A percentile compares a stretch with the other conserved stretches of the same genome.
Conservation (phyloP, 1,284 basidiomycete genomes). For the Ganoderma multipileum region DNA sequence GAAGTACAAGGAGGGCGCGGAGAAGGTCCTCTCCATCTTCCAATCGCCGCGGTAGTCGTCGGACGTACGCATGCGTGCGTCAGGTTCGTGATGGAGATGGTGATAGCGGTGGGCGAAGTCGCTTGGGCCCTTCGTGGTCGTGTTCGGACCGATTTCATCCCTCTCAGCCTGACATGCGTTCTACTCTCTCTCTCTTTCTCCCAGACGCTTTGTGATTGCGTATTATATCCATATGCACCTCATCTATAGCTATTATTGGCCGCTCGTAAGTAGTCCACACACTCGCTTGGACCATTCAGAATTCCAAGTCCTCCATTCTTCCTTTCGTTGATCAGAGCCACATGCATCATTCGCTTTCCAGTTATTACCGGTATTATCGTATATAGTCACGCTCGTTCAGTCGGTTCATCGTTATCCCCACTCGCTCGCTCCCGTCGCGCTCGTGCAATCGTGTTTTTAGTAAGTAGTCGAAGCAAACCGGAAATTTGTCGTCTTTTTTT, state of each 20-base stretch:
- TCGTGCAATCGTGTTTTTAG: constrained; percentile 4
- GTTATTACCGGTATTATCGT: background rate
- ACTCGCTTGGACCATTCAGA: constrained; percentile 31
- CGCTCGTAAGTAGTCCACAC: constrained; percentile 29
- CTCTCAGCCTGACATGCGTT: constrained; percentile 27
- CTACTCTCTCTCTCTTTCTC: constrained; percentile 1
- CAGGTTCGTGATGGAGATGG: background rate
- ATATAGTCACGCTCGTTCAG: background rate
- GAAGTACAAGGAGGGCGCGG: constrained; percentile 83
- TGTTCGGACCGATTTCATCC: constrained; percentile 3
- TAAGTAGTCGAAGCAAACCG: background rate
- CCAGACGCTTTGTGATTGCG: constrained; percentile 25
- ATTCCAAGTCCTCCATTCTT: background rate
- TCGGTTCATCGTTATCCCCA: constrained; percentile 2
- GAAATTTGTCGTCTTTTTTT: background rate
- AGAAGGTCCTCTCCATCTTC: constrained; percentile 82
- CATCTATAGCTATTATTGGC: constrained; percentile 39
- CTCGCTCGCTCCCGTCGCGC: background rate
- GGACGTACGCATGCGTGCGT: background rate
- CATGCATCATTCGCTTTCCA: background rate
- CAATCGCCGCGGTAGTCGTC: constrained; percentile 54
- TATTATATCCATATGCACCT: constrained; percentile 36
- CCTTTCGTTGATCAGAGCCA: background rate
- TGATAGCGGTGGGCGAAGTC: background rate
- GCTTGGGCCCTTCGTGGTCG: background rate